These are phyloP conservation scores for Solanum arcanum DNA, from an alignment of 257 asterid species.

Conservation along the genomic window DNA sequence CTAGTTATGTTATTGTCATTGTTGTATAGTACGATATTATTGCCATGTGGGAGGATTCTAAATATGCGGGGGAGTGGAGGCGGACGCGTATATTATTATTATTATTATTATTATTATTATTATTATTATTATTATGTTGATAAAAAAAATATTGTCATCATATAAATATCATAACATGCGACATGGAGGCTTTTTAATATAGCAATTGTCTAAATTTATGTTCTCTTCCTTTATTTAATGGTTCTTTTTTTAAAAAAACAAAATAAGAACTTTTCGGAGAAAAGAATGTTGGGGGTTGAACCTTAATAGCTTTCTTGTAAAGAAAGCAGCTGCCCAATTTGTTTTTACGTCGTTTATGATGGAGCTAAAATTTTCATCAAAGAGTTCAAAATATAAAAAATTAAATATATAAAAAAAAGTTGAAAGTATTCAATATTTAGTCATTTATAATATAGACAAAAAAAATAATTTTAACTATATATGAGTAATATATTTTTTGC, in stretches of 20 bases:
- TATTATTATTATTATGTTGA: background rate
- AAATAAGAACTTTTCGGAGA: background rate
- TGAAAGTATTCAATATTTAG: no score
- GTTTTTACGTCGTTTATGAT: background rate
- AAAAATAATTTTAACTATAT: no score
- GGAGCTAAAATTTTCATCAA: no score
- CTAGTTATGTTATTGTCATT: background rate
- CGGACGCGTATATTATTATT: background rate
- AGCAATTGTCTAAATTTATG: background rate
- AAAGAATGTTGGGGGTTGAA: background rate
- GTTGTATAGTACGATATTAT: background rate
- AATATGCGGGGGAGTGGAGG: background rate
- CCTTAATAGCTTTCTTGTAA: background rate
- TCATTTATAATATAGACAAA: no score
- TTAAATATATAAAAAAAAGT: no score
- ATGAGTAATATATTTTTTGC: no score
- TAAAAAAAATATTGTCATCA: background rate
- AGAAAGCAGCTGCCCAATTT: background rate
- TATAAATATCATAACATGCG: background rate
- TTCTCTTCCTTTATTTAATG: background rate
- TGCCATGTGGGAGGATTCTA: background rate
- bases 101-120: no score
- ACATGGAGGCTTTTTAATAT: background rate
- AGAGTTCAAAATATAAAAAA: fast-evolving
- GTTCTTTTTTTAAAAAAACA: background rate